Base-by-base conservation (phyloP, 2,329 filamentous ascomycete species). In the Lecanosticta acicola region DNA sequence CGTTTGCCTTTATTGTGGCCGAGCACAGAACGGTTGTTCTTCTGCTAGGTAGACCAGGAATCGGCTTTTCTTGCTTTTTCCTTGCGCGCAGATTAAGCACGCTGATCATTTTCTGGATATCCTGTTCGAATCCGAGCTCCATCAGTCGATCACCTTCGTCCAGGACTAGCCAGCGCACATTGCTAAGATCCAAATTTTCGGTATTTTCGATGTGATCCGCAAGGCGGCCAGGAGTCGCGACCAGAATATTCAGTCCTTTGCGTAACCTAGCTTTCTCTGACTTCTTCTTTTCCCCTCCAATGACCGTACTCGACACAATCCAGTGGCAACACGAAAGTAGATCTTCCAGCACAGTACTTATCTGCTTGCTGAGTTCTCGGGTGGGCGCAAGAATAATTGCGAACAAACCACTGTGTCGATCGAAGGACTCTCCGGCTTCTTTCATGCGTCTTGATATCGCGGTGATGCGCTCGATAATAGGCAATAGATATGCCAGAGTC, bases 71-170 rank as follows among this genome's bases (percentile, higher is more conserved):
- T 32, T 77, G 76, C 21, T 79, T 80, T 45, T 76, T 78, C 45
- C 77, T 76, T 32, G 76, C 72, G 45, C 84, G 77, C 36, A 82
- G 71, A 51, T 89, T 83, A 45, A 97, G 79, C 51, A 85, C 85
- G 45, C 80, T 76, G 13, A 98, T 85, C 54, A 96, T 91, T 50
- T 84, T 85, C 62, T 87, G 85, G 49, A 98, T 80, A 60, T 97
- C 91, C 43, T 96, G 83, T 67, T 97, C 93, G 57, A 98, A 98
- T 0, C 93, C 93, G 60, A 97, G 77, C 63, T 98, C 93, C 91
- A 98, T 96, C 64, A 98, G 73, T n/a, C 93, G 80, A 74, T 98
- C 93, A 21, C 93, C 93, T 68, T 98, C 93, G 59, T 98, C 93
- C 4, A 98, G 76, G 2, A 98, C 83, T 18, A 98, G 71, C 93